Evolutionary conservation across 2,329 filamentous ascomycete genomes (phyloP).

Genomic region (Claviceps cyperi): DNA sequence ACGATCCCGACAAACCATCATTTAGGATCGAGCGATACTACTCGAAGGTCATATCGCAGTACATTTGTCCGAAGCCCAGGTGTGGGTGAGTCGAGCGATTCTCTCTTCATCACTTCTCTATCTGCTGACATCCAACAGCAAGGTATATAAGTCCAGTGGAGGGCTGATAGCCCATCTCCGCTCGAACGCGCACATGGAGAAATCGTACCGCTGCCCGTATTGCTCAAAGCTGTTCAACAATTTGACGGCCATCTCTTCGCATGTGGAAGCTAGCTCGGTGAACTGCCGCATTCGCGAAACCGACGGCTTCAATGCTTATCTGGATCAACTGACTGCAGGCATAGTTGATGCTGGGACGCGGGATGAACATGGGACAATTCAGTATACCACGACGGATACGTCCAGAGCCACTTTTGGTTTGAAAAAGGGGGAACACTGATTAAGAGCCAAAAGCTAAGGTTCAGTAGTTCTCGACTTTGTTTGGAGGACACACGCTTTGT

Average conservation of each 20-base stretch:
- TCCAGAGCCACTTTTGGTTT: conserved; percentile 1
- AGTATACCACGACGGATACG: conserved; percentile 12
- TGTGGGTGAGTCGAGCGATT: conserved; percentile 32
- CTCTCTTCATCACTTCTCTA: not conserved
- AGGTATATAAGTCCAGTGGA: conserved; percentile 21
- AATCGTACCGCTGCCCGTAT: conserved; percentile 25
- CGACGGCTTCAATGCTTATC: conserved; percentile 19
- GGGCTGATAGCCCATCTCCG: conserved; percentile 29
- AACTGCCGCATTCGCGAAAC: conserved; percentile 29
- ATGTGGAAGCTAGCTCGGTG: conserved; percentile 29
- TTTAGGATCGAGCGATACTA: conserved; percentile 36
- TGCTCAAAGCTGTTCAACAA: conserved; percentile 29
- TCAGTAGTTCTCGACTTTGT: not conserved
- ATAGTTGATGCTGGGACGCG: conserved; percentile 13
- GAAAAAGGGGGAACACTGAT: not conserved
- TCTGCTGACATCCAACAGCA: conserved; percentile 16
- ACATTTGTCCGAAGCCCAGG: conserved; percentile 35
- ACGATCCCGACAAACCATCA: conserved; percentile 31
- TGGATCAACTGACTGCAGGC: conserved; percentile 20
- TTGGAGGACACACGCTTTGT: not conserved
- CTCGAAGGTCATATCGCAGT: conserved; percentile 27
- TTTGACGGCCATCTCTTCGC: conserved; percentile 29
- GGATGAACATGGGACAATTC: conserved; percentile 15
- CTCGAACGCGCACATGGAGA: conserved; percentile 25
- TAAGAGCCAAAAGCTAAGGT: not conserved